Evolutionary conservation across 495 filamentous ascomycete species (phyloP), one percentile per base, ranked within the genome.

Genomic region (Choiromyces venosus): DNA sequence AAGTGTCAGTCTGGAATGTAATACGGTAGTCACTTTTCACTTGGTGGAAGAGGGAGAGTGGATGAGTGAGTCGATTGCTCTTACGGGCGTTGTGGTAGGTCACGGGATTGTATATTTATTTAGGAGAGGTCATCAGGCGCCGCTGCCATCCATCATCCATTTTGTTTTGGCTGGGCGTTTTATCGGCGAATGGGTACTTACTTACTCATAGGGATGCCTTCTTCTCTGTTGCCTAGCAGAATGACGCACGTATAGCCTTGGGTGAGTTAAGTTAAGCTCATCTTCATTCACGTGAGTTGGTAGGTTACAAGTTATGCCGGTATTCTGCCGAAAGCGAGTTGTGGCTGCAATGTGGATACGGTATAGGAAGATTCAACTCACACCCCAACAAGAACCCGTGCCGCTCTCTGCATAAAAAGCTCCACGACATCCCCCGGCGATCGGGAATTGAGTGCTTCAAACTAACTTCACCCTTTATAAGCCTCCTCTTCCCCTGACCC

Each of bases 91-190:
- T n/a, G 40, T 1, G 42, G 42, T 14, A 25, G 12, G n/a, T 25
- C 10, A 10, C 4, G 1, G n/a, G 46, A 10, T 56, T n/a, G n/a
- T 9, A 29, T n/a, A n/a, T n/a, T n/a, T n/a, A 56, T 29, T 56
- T 56, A 29, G 42, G 42, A n/a, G n/a, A n/a, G n/a, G n/a, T 70
- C 72, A 67, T 71, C 52, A 56, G 52, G 68, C 72, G 73, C 70
- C 70, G 71, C 52, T 56, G 39, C 35, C 68, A 74, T 75, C 69
- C 73, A 76, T 76, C 74, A 76, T 76, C 74, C 21, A 7, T n/a
- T 12, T 67, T 42, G 29, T 29, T 56, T 12, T 70, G 40, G 68
- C 40, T 37, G n/a, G 40, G 38, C 19, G 29, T n/a, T 56, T 4
- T 29, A 33, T 40, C n/a, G n/a, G n/a, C n/a, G n/a, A n/a, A n/a